Evolutionary conservation across 1,284 basidiomycete genomes (phyloP).

Genomic region (Rhodotorula sp.): DNA sequence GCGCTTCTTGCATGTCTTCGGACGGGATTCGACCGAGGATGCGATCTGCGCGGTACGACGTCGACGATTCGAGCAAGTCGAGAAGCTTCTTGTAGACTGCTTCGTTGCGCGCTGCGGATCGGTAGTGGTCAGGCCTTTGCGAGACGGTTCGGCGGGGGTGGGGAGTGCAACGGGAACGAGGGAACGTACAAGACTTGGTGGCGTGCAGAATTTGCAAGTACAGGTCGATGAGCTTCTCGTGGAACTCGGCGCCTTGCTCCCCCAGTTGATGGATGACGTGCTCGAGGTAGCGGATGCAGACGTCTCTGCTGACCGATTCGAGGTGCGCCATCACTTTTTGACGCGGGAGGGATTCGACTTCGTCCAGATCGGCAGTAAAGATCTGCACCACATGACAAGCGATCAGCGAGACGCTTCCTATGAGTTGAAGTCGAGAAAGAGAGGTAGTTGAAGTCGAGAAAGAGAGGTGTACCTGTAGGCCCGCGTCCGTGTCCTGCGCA

Average conservation of each 20-base stretch:
- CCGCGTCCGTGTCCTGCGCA: conserved; percentile 51
- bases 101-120: conserved; percentile 45
- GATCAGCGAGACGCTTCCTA: not conserved
- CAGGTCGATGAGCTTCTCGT: conserved; percentile 82
- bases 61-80: conserved; percentile 69
- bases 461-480: conserved; percentile 18
- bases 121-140: not conserved
- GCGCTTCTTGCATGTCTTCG: conserved; percentile 70
- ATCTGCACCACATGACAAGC: conserved; percentile 58
- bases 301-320: conserved; percentile 62
- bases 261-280: conserved; percentile 72
- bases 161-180: not conserved
- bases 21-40: conserved; percentile 72
- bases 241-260: conserved; percentile 68
- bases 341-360: conserved; percentile 76
- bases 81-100: conserved; percentile 68
- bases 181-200: conserved; percentile 52
- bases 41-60: conserved; percentile 72
- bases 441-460: not conserved
- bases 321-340: conserved; percentile 66
- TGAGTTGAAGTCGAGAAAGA: too few species aligned
- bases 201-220: conserved; percentile 67
- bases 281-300: conserved; percentile 77
- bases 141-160: too few species aligned
- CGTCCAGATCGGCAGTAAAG: conserved; percentile 79